Conservation (phyloP, 345 rosid species). For the Mangifera indica region DNA sequence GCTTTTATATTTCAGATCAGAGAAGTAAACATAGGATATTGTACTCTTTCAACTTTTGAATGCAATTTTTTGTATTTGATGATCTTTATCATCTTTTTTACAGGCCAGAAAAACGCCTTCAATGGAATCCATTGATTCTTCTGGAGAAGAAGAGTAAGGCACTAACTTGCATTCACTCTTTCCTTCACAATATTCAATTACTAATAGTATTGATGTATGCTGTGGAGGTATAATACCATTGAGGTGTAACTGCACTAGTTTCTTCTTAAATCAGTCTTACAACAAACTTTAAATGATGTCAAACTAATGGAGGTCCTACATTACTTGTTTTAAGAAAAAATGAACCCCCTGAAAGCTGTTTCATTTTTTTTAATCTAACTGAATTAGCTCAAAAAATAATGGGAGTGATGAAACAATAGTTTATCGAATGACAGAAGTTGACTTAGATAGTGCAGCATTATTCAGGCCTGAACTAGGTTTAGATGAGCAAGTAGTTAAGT, state of each 20-base stretch:
- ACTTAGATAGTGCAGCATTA: no score
- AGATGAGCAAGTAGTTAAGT: no score
- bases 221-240: no score
- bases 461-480: no score
- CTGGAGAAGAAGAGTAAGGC: slow-evolving; percentile 98
- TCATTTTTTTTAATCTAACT: no score
- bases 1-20: background rate
- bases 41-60: slow-evolving; percentile 1
- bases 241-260: background rate
- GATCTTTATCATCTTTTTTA: slow-evolving; percentile 20
- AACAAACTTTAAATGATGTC: background rate
- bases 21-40: background rate
- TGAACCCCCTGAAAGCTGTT: no score
- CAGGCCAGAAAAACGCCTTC: slow-evolving; percentile 90
- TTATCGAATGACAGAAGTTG: no score
- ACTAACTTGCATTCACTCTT: slow-evolving; percentile 16
- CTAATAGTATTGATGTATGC: background rate
- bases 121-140: slow-evolving; percentile 87
- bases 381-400: no score
- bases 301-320: background rate
- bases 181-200: background rate
- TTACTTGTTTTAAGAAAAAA: background rate
- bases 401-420: no score
- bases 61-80: slow-evolving; percentile 12
- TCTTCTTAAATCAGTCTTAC: background rate